Evolutionary conservation across 305 asterid species (phyloP), one percentile per base, ranked within the genome.

Genomic region (Fraxinus baroniana): DNA sequence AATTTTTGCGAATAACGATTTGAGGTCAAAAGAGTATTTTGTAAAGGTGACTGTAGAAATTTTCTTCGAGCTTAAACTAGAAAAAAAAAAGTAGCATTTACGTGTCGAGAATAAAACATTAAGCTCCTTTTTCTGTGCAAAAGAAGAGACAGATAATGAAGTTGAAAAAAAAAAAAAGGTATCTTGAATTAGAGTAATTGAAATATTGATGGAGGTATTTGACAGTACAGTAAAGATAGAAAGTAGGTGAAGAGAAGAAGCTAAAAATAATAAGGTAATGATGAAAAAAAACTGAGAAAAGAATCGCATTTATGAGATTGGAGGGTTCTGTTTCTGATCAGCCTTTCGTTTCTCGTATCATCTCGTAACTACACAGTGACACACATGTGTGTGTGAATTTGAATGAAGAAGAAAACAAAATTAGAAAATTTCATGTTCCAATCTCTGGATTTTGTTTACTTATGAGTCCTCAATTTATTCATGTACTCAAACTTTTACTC

Each of bases 261-360:
- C 91, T 89, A 83, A 87, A 89, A 89, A 91, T 91, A 91, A 91
- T 88, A 89, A 91, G 93, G 94, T 87, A 88, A 91, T 91, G 92
- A 91, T 91, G 94, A 81, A 87, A 83, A 80, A n/a, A 5, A 37
- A 82, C 17, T 62, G 78, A 76, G 79, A 71, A 83, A 87, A 88
- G 90, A 87, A 86, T 83, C 86, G 87, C 92, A 88, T 85, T 91
- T 78, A 89, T 88, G 82, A 81, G 89, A 79, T 86, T 79, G 74
- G 88, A 86, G 90, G 85, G 83, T 82, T 88, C 84, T 84, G 82
- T n/a, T 76, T 71, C 86, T 83, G 57, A 87, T 81, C 89, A 30
- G 72, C 68, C 79, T 72, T 79, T 82, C 83, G 81, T 60, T 81
- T 87, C 94, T 91, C 94, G 94, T 91, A 85, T 85, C 87, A 89